Evolutionary conservation across 495 filamentous ascomycete genomes (phyloP), one percentile per base, ranked within the genome.

Genomic region (Aspergillus baeticus): DNA sequence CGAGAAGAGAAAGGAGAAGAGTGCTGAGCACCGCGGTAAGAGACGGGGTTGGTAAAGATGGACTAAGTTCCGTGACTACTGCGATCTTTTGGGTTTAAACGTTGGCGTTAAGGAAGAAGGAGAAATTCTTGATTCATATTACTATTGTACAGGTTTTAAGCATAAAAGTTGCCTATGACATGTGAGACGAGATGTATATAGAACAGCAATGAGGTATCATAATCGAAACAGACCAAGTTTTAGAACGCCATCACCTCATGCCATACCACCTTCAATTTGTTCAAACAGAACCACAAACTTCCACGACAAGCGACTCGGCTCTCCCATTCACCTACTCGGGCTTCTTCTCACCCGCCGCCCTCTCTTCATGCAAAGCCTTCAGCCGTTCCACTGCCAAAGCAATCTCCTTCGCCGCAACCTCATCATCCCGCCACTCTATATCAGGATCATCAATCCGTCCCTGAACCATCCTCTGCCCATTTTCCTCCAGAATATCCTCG

Each of bases 1-100:
- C 69, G 87, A 84, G 60, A 86, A 84, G 74, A 83, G 89, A 67
- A 93, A 89, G 74, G 89, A 88, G 71, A 89, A 80, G 71, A 84
- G 87, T 0, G 63, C 69, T 61, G 84, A 87, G 69, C 80, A 87
- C 70, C 83, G 85, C 66, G 84, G 84, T 47, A 74, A 77, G 69
- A 84, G 93, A 77, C 79, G 84, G 42, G 89, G 88, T 36, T 87
- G 80, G 81, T 86, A 74, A 59, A 48, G 26, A 22, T 13, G 6
- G 6, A 37, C 22, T 31, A 26, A n/a, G 2, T 54, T 41, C 34
- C 38, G 15, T 41, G 44, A 23, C 29, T 39, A 18, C 38, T 43
- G 51, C 42, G 21, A 49, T 55, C 29, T 29, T 58, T 22, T 29
- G 50, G 50, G 34, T 37, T 35, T 18, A 20, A 43, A 13, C 43